Conservation (phyloP, 2,329 filamentous ascomycete species). For the Penicillium polonicum region DNA sequence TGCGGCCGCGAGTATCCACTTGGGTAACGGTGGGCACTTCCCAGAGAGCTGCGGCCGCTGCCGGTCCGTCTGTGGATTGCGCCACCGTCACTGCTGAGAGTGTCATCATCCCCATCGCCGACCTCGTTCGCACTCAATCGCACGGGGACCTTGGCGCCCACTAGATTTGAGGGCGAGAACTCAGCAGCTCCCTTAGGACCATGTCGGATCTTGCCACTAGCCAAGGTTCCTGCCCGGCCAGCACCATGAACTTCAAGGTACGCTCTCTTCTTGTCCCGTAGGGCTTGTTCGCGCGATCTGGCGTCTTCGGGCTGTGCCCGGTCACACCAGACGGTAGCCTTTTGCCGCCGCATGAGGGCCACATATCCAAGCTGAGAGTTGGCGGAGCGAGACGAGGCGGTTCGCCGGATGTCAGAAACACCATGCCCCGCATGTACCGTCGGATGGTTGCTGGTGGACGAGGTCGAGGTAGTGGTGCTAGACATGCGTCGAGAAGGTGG, state of each 20-base stretch:
- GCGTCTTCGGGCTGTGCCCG: slow-evolving; percentile 90
- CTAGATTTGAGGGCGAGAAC: slow-evolving; percentile 73
- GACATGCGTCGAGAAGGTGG: slow-evolving; percentile 38
- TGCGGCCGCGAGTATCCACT: slow-evolving; percentile 47
- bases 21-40: slow-evolving; percentile 44
- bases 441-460: slow-evolving; percentile 39
- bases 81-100: slow-evolving; percentile 38
- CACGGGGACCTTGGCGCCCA: slow-evolving; percentile 81
- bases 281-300: slow-evolving; percentile 74
- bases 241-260: slow-evolving; percentile 73
- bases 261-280: slow-evolving; percentile 82
- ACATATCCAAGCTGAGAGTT: slow-evolving; percentile 76
- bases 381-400: slow-evolving; percentile 75
- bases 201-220: slow-evolving; percentile 79
- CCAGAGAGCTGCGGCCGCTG: slow-evolving; percentile 59
- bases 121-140: slow-evolving; percentile 94
- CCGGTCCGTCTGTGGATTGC: slow-evolving; percentile 54
- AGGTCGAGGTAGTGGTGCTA: slow-evolving; percentile 43
- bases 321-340: slow-evolving; percentile 98
- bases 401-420: slow-evolving; percentile 59
- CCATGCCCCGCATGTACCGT: slow-evolving; percentile 22
- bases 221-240: slow-evolving; percentile 62
- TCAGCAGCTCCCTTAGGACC: slow-evolving; percentile 77
- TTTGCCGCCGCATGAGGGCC: slow-evolving; percentile 92
- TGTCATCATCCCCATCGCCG: slow-evolving; percentile 76